Conservation (phyloP, 192 early-diverging fungal genomes). For the Coemansia sp. region DNA sequence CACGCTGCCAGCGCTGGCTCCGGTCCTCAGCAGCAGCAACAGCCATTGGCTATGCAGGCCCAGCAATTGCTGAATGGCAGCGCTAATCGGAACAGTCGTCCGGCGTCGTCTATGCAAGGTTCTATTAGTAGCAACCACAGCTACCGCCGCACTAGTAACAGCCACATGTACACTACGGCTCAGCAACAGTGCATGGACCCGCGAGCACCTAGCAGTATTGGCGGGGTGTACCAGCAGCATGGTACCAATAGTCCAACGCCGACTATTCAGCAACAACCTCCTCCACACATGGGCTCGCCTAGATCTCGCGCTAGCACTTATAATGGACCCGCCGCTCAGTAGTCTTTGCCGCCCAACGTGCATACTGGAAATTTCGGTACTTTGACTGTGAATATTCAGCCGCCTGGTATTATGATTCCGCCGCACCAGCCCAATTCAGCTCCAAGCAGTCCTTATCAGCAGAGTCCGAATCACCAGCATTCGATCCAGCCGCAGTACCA, state of each 20-base stretch:
- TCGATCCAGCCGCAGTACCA: background rate
- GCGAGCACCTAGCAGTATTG: slow-evolving; percentile 23
- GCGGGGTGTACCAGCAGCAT: slow-evolving; percentile 8
- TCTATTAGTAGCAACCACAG: slow-evolving; percentile 10
- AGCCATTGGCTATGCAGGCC: slow-evolving; percentile 7
- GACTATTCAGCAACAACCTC: slow-evolving; percentile 9
- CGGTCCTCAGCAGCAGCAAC: background rate
- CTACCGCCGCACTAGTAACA: slow-evolving; percentile 46
- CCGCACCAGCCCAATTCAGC: slow-evolving; percentile 11
- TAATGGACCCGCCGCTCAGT: slow-evolving; percentile 20
- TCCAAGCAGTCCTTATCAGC: background rate
- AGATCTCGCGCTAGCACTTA: slow-evolving; percentile 36
- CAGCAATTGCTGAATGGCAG: slow-evolving; percentile 19
- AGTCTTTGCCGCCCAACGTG: background rate
- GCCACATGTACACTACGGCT: slow-evolving; percentile 41
- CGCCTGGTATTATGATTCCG: slow-evolving; percentile 11
- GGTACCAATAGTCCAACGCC: slow-evolving; percentile 16
- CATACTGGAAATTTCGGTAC: slow-evolving; percentile 44
- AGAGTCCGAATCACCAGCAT: background rate
- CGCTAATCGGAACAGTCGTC: slow-evolving; percentile 34
- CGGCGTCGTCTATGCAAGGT: slow-evolving; percentile 45
- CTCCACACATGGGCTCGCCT: slow-evolving; percentile 37
- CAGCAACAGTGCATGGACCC: slow-evolving; percentile 17
- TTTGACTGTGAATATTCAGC: slow-evolving; percentile 36
- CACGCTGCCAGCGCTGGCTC: slow-evolving; percentile 9